Conservation (phyloP, 164 flowering plant species). For the Akebia trifoliata region DNA sequence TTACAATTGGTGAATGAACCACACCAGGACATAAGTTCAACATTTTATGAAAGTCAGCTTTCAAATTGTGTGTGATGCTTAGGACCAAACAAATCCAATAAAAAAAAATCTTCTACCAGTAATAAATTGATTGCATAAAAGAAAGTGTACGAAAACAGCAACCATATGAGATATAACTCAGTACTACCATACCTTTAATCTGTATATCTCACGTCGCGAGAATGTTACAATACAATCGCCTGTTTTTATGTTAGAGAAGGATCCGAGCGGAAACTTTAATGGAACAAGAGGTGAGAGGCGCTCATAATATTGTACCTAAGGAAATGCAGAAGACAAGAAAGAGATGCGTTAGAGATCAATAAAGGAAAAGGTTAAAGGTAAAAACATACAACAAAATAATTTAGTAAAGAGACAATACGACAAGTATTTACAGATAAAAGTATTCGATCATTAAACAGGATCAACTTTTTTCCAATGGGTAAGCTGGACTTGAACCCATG, state of each 20-base stretch:
- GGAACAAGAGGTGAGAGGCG: constrained; percentile 85
- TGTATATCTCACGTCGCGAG: constrained; percentile 69
- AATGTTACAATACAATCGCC: constrained; percentile 95
- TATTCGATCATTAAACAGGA: too few species aligned
- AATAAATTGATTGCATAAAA: neutral
- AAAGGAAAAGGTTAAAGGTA: neutral
- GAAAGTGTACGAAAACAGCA: neutral
- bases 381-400: neutral
- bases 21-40: neutral
- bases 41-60: neutral
- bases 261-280: constrained; percentile 56
- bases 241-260: constrained; percentile 51
- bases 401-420: neutral
- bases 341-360: constrained; percentile 4
- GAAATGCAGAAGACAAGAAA: constrained; percentile 6
- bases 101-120: neutral
- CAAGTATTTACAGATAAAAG: neutral
- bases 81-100: too few species aligned
- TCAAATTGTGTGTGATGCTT: neutral
- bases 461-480: too few species aligned
- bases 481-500: too few species aligned
- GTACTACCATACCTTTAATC: constrained; percentile 65
- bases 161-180: neutral
- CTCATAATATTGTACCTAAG: constrained; percentile 71
- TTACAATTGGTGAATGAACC: neutral